Base-by-base conservation (phyloP, 805 yeast species). In the Hanseniaspora lachancei region DNA sequence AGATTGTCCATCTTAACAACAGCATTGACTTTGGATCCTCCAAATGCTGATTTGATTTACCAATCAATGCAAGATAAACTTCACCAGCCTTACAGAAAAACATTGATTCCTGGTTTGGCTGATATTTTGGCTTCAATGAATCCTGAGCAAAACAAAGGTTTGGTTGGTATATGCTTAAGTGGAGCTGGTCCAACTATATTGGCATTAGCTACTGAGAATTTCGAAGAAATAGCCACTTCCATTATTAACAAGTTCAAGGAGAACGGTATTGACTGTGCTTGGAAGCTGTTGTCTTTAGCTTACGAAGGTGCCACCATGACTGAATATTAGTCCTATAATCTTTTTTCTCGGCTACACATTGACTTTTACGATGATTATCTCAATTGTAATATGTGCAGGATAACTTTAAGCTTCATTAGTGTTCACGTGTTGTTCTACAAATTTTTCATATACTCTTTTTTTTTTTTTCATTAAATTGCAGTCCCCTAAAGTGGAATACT, bases 151-250 rank as follows among this genome's bases (percentile, higher is more conserved):
- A 86, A 86, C 66, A 83, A 84, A 1, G 97, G 97, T 3, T 75
- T 89, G 49, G 75, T 93, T 57, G 98, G 98, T 53, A 87, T 93
- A 62, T 93, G 98, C 68, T 75, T 93, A 57, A 85, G 95, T 29
- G 98, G 98, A 54, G 98, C 98, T 7, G 98, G 98, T 9, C 98
- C 98, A 57, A 93, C 98, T 8, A 89, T 93, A 57, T 73, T 93
- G 60, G 95, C 96, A 43, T 76, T 93, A 60, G 97, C 98, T 5
- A 89, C 96, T 4, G 83, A 79, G 20, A 86, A 87, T 68, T 93
- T 81, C 62, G 96, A 89, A 8, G 75, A 72, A 13, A 89, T 93
- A 62, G 96, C 98, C 8, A 66, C 68, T 6, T 86, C 81, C 54
- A 89, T 93, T 60, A 76, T 88, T 50, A 70, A 71, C 55, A 76